phyloP scores from a whole-genome alignment of 306 rosid species.

The Vachellia collinsii region DNA sequence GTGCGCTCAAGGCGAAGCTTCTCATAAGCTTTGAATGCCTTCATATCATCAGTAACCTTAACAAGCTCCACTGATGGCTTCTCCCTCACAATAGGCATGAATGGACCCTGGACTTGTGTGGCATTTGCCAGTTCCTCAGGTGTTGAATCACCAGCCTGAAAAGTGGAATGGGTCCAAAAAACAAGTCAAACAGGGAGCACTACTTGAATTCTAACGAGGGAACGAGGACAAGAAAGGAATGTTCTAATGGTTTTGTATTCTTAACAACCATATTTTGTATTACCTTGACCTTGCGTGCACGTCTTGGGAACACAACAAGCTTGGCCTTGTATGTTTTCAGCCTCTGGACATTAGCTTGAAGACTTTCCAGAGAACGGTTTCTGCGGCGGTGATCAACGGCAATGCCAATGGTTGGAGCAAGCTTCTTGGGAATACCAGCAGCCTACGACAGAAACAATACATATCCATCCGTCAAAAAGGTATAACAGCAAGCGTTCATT shows the following conservation, averaged over 20 bases:
- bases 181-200: not conserved
- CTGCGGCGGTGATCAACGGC: conserved; percentile 59
- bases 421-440: conserved; percentile 55
- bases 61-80: conserved; percentile 62
- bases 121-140: conserved; percentile 70
- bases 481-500: not conserved
- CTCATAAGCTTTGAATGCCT: conserved; percentile 62
- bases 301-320: conserved; percentile 61
- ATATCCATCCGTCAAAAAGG: not conserved
- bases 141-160: conserved; percentile 64
- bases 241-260: not conserved
- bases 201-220: not conserved
- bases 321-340: conserved; percentile 61
- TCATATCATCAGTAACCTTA: conserved; percentile 67
- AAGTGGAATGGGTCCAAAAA: not conserved
- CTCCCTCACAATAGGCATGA: conserved; percentile 58
- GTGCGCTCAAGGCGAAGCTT: conserved; percentile 67
- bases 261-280: not conserved
- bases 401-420: conserved; percentile 56
- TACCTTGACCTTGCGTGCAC: conserved; percentile 50
- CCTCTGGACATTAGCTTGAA: conserved; percentile 54
- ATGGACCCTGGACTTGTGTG: conserved; percentile 63
- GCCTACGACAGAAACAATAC: conserved; percentile 32
- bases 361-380: conserved; percentile 53
- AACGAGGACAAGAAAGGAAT: not conserved